Base-by-base conservation (phyloP, 2,329 filamentous ascomycete species). In the Calycina marina region DNA sequence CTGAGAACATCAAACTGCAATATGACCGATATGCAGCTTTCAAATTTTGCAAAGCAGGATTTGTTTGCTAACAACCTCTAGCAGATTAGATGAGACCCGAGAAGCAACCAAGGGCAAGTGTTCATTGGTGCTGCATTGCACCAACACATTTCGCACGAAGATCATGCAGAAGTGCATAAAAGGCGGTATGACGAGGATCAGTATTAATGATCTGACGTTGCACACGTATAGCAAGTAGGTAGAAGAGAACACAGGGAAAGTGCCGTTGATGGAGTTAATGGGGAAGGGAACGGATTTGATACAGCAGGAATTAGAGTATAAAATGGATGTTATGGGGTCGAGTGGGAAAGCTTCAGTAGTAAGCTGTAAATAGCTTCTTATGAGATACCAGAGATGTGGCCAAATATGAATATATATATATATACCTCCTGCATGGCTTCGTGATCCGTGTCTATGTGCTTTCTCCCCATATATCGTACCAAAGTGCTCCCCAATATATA, bases 171-270 rank as follows among this genome's bases (percentile, higher is more conserved):
- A 52, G 31, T 72, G 68, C 43, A 68, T 73, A 41, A 47, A 50
- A 14, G 56, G 56, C 10, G 67, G 68, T 0, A 57, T 65, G n/a
- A 55, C 60, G 14, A 71, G 72, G 48, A 54, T 71, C 38, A 74
- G 73, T 39, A 65, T 73, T 2, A 73, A 74, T 41, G 69, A 68
- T 46, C 43, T 70, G 11, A 56, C 72, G 5, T 45, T 71, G n/a
- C 58, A 66, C 30, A 59, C 58, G 9, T 67, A 64, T 31, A 56
- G 61, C n/a, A 54, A 54, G 18, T 54, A 60, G 36, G 37, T 67
- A 15, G 48, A 52, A 28, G 47, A 56, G 28, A 54, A 59, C 25
- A 57, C 56, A 5, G 48, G 53, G 31, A 51, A 48, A 33, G 31
- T 46, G 45, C 39, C 46, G 3, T 34, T 54, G 34, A 55, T 51